phyloP scores from a whole-genome alignment of 805 yeast species.

The Ogataea siamensis region DNA sequence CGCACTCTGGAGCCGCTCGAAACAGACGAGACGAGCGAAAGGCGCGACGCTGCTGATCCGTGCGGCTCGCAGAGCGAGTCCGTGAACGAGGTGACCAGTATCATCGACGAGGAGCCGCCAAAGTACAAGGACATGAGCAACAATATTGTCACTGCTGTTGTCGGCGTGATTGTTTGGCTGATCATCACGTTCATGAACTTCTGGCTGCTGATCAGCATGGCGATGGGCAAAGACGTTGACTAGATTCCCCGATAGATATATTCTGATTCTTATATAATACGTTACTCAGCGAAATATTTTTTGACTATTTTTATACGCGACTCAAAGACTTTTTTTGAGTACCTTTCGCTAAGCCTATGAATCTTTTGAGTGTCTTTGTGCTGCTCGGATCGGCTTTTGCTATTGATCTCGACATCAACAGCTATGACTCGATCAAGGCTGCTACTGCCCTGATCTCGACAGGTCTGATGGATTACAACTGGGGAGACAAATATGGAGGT shows the following conservation, averaged over 20 bases:
- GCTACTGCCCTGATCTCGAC: conserved; percentile 52
- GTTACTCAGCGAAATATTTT: neutral
- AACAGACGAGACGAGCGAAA: neutral
- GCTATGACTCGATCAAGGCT: conserved; percentile 44
- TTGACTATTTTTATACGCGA: conserved; percentile 5
- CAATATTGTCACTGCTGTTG: conserved; percentile 48
- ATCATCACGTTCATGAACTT: conserved; percentile 68
- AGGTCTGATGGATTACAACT: conserved; percentile 70
- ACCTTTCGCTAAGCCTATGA: conserved; percentile 4
- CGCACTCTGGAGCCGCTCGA: neutral
- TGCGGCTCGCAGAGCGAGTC: too few species aligned
- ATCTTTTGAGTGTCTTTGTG: conserved; percentile 2
- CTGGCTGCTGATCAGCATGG: conserved; percentile 52
- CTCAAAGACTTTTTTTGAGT: neutral
- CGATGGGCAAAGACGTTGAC: conserved; percentile 32
- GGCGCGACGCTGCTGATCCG: too few species aligned
- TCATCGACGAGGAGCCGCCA: conserved; percentile 11
- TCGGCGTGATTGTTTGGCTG: conserved; percentile 65
- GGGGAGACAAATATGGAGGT: conserved; percentile 64
- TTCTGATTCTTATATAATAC: neutral
- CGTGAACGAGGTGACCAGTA: neutral
- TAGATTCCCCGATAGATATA: neutral
- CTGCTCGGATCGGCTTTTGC: conserved; percentile 13
- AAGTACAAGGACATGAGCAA: conserved; percentile 66
- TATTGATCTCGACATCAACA: conserved; percentile 37